Conservation (phyloP, 306 rosid species). For the barrel medic (Medicago truncatula) region DNA sequence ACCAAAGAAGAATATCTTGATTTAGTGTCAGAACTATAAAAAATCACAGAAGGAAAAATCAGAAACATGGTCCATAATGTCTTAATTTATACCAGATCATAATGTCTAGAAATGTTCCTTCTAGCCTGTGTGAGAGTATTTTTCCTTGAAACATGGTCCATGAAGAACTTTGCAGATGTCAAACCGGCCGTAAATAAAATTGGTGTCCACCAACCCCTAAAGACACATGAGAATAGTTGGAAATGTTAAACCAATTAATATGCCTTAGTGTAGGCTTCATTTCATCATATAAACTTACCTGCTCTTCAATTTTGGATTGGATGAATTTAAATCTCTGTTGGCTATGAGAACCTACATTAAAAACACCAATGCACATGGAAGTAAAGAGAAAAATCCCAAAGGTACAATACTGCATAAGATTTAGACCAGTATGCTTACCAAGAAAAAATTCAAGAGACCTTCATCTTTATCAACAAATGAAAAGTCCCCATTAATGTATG, state of each 20-base stretch:
- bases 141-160: slow-evolving; percentile 73
- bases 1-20: slow-evolving; percentile 33
- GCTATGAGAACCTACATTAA: slow-evolving; percentile 79
- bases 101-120: slow-evolving; percentile 88
- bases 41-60: not conserved
- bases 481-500: slow-evolving; percentile 77
- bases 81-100: slow-evolving; percentile 69
- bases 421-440: slow-evolving; percentile 51
- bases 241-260: not conserved
- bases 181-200: slow-evolving; percentile 71
- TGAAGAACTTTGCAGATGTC: slow-evolving; percentile 77
- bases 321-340: slow-evolving; percentile 68
- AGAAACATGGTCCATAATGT: not conserved
- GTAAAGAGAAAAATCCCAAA: slow-evolving; percentile 2
- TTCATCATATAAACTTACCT: slow-evolving; percentile 49
- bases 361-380: slow-evolving; percentile 20
- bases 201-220: slow-evolving; percentile 98
- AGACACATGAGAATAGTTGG: slow-evolving; percentile 32
- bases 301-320: slow-evolving; percentile 56
- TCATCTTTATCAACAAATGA: slow-evolving; percentile 75
- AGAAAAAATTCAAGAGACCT: slow-evolving; percentile 69
- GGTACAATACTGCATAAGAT: slow-evolving; percentile 6
- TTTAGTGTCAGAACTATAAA: not conserved
- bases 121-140: slow-evolving; percentile 91
- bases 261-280: not conserved